Conservation (phyloP, 2,329 filamentous ascomycete genomes). For the Colletotrichum sp. region DNA sequence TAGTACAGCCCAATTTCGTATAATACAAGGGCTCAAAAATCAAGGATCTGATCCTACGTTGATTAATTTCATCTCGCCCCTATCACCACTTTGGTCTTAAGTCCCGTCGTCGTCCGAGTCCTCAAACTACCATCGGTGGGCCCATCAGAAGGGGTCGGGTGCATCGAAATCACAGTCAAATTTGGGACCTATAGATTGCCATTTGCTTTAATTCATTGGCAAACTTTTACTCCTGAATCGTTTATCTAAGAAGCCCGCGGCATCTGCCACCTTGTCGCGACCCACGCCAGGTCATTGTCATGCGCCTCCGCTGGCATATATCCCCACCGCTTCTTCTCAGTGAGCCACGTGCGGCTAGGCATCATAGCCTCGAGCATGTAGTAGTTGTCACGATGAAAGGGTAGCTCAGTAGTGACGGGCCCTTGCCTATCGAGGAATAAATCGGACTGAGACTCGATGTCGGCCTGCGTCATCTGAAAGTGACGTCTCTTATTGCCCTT, state of each 20-base stretch:
- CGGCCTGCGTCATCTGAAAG: constrained; percentile 37
- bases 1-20: too few species aligned
- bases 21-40: too few species aligned
- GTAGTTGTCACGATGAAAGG: constrained; percentile 62
- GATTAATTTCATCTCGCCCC: too few species aligned
- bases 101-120: too few species aligned
- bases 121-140: too few species aligned
- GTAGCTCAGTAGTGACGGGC: constrained; percentile 56
- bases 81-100: too few species aligned
- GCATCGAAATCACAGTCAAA: too few species aligned
- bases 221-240: too few species aligned
- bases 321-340: constrained; percentile 49
- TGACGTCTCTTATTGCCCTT: constrained; percentile 50
- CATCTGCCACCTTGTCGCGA: background rate
- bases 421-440: constrained; percentile 55
- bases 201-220: too few species aligned
- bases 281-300: constrained; percentile 36
- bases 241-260: background rate
- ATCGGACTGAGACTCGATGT: constrained; percentile 52
- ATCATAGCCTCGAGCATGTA: constrained; percentile 64
- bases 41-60: too few species aligned
- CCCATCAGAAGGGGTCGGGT: too few species aligned
- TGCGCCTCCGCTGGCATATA: constrained; percentile 49
- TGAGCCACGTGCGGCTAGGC: constrained; percentile 60
- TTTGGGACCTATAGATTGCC: too few species aligned